Evolutionary conservation across 73 alveolate species (phyloP).

Genomic region (Uronychia binucleata): DNA sequence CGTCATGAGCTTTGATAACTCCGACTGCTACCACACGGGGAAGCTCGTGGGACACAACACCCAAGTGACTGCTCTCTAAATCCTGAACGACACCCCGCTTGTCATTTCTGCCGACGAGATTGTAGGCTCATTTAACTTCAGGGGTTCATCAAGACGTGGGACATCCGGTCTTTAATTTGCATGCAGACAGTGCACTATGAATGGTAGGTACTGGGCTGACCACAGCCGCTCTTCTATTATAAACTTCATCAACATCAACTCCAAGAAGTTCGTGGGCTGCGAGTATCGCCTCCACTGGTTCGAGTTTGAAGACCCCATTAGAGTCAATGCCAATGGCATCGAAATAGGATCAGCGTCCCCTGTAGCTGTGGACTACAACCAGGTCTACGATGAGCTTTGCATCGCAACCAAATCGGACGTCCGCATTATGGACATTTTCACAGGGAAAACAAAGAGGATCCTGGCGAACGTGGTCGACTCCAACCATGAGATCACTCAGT

Average conservation of each 20-base stretch:
- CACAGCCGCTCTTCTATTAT: slow-evolving; percentile 52
- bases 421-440: slow-evolving; percentile 31
- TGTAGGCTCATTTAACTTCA: neutral
- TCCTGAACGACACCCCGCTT: slow-evolving; percentile 59
- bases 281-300: slow-evolving; percentile 68
- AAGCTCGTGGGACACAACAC: slow-evolving; percentile 62
- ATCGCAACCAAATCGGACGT: slow-evolving; percentile 61
- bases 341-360: slow-evolving; percentile 47
- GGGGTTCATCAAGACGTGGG: slow-evolving; percentile 71
- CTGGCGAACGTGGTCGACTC: slow-evolving; percentile 46
- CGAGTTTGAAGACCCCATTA: slow-evolving; percentile 61
- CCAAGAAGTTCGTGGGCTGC: slow-evolving; percentile 46
- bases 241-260: slow-evolving; percentile 45
- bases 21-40: slow-evolving; percentile 48
- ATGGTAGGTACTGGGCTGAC: slow-evolving; percentile 18
- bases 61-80: slow-evolving; percentile 48
- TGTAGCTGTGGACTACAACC: slow-evolving; percentile 38
- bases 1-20: slow-evolving; percentile 60
- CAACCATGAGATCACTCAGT: slow-evolving; percentile 27
- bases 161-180: slow-evolving; percentile 45
- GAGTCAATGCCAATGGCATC: slow-evolving; percentile 61
- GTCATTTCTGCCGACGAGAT: slow-evolving; percentile 66
- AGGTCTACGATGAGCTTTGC: slow-evolving; percentile 27
- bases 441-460: slow-evolving; percentile 45
- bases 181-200: slow-evolving; percentile 61